Evolutionary conservation across 768 basidiomycete genomes (phyloP).

Genomic region (Leccinum uliginosum): DNA sequence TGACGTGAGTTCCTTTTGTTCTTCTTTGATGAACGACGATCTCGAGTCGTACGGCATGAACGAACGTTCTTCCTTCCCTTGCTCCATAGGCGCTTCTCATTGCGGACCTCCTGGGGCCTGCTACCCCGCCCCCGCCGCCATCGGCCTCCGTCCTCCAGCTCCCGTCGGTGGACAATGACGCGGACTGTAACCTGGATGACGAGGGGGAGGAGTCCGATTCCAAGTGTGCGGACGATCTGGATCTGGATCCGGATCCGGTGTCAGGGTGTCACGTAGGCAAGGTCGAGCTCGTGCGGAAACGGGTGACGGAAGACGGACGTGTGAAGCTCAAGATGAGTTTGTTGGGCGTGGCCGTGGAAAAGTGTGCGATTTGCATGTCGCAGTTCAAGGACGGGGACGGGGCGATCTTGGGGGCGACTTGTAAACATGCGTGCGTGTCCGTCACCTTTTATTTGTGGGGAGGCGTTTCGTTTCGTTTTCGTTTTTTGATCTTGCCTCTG

Average conservation of each 20-base stretch:
- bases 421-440: slow-evolving; percentile 50
- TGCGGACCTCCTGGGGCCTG: slow-evolving; percentile 59
- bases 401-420: slow-evolving; percentile 52
- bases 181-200: background rate
- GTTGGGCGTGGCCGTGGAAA: slow-evolving; percentile 58
- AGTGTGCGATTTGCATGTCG: slow-evolving; percentile 69
- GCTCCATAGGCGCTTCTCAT: slow-evolving; percentile 52
- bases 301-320: slow-evolving; percentile 59
- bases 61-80: slow-evolving; percentile 2
- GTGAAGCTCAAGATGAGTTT: slow-evolving; percentile 67
- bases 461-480: background rate
- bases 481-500: background rate
- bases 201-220: slow-evolving; percentile 1
- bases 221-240: background rate
- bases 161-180: slow-evolving; percentile 6
- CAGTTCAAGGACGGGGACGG: slow-evolving; percentile 60
- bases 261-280: slow-evolving; percentile 33
- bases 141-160: background rate
- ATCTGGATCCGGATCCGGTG: background rate
- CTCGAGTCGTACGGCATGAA: slow-evolving; percentile 19
- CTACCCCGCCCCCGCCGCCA: slow-evolving; percentile 21
- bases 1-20: slow-evolving; percentile 46
- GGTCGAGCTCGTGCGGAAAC: slow-evolving; percentile 55
- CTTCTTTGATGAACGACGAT: slow-evolving; percentile 24
- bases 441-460: background rate